Percentiles rank a stretch among this genome's conserved stretches.
phyloP scores from a whole-genome alignment of 2,329 filamentous ascomycete genomes.

The Ascochyta pisi region DNA sequence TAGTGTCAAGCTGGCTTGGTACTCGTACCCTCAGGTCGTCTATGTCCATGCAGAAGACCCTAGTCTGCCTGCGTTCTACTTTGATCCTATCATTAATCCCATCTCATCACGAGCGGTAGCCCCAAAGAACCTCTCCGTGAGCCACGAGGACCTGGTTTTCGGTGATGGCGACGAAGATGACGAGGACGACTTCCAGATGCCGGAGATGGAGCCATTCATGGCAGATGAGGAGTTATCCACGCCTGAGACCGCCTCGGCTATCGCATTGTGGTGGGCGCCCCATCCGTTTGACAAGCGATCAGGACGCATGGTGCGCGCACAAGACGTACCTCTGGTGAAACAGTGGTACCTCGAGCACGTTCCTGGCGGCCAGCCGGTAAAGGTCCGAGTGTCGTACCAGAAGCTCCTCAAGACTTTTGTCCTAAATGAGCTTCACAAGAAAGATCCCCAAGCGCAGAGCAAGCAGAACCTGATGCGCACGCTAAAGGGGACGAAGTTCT shows the following conservation, averaged over 20 bases:
- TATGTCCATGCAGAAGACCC: conserved; percentile 89
- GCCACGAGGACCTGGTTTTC: conserved; percentile 93
- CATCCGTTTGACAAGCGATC: conserved; percentile 95
- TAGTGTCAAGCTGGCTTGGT: conserved; percentile 92
- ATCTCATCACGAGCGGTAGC: conserved; percentile 95
- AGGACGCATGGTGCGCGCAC: conserved; percentile 92
- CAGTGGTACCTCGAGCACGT: conserved; percentile 99
- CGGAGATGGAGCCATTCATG: conserved; percentile 85
- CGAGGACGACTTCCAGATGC: conserved; percentile 82
- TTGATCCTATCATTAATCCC: conserved; percentile 96
- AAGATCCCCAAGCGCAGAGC: conserved; percentile 92
- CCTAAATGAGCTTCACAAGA: conserved; percentile 95
- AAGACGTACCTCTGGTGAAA: conserved; percentile 96
- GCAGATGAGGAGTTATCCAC: conserved; percentile 88
- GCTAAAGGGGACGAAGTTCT: conserved; percentile 96
- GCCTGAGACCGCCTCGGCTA: conserved; percentile 86
- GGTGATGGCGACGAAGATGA: conserved; percentile 83
- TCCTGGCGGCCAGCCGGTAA: conserved; percentile 88
- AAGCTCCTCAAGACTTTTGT: conserved; percentile 97
- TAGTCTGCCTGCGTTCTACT: conserved; percentile 93
- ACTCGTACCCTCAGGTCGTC: conserved; percentile 90
- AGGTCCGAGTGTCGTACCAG: conserved; percentile 97
- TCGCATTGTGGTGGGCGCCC: conserved; percentile 97
- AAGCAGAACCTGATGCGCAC: conserved; percentile 90
- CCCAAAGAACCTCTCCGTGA: conserved; percentile 89